These are phyloP conservation scores for Diaporthe humulicola DNA, from an alignment of 2,329 filamentous ascomycete species.

Conservation along the genomic window DNA sequence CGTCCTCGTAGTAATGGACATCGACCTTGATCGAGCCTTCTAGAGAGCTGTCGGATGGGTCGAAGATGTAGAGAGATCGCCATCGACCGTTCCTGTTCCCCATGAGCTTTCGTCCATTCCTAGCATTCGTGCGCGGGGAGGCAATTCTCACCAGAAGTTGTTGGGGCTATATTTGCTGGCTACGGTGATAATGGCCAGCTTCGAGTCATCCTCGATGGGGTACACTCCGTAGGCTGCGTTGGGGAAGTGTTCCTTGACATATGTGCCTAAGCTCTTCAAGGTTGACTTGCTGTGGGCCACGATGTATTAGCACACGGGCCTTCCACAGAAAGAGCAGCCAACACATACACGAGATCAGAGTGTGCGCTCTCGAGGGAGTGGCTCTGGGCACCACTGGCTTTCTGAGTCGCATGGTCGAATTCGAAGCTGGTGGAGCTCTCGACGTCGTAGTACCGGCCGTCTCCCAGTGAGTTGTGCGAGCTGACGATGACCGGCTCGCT, in stretches of 20 bases:
- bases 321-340: not conserved
- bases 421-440: conserved; percentile 89
- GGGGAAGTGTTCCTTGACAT: conserved; percentile 91
- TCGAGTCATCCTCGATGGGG: conserved; percentile 80
- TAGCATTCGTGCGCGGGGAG: not conserved
- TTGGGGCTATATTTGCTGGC: conserved; percentile 98
- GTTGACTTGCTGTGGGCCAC: conserved; percentile 77
- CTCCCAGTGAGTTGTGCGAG: conserved; percentile 84
- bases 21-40: conserved; percentile 90
- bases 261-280: conserved; percentile 79
- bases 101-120: conserved; percentile 1
- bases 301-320: conserved; percentile 24
- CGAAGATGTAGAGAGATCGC: conserved; percentile 88
- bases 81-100: conserved; percentile 88
- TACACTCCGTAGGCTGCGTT: conserved; percentile 86
- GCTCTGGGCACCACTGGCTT: conserved; percentile 86
- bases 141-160: conserved; percentile 85
- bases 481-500: conserved; percentile 89
- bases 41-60: conserved; percentile 76
- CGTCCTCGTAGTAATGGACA: conserved; percentile 99
- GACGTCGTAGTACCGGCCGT: conserved; percentile 89
- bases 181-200: conserved; percentile 85
- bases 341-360: conserved; percentile 81
- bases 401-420: conserved; percentile 87
- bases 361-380: conserved; percentile 83